phyloP scores from a whole-genome alignment of 768 basidiomycete genomes.

The Tricholomella constricta region DNA sequence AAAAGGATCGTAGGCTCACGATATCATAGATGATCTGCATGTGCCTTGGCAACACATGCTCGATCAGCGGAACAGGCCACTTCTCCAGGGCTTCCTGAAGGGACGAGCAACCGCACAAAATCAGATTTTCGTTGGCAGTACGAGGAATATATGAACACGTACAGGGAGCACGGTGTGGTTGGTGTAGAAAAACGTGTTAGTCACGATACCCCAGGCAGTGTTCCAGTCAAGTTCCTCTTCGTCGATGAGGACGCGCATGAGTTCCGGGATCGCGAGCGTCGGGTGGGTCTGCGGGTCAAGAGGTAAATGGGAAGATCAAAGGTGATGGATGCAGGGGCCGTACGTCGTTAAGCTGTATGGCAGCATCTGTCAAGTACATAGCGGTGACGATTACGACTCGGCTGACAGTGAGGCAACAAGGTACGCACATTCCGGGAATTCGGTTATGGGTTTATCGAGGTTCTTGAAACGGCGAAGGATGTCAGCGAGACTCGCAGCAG shows the following conservation, averaged over 20 bases:
- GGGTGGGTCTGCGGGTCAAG: slow-evolving; percentile 74
- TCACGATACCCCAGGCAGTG: slow-evolving; percentile 85
- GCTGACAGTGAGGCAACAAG: too few species aligned
- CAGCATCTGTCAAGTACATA: slow-evolving; percentile 68
- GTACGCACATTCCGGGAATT: slow-evolving; percentile 78
- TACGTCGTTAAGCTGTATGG: slow-evolving; percentile 95
- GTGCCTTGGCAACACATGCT: slow-evolving; percentile 84
- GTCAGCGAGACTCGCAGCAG: slow-evolving; percentile 83
- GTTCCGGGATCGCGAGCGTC: slow-evolving; percentile 91
- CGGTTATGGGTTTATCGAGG: slow-evolving; percentile 72
- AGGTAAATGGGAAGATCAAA: not conserved
- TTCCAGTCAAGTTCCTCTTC: slow-evolving; percentile 90
- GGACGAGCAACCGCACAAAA: not conserved
- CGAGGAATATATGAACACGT: slow-evolving; percentile 25
- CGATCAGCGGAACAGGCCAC: slow-evolving; percentile 88
- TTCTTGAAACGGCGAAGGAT: slow-evolving; percentile 94
- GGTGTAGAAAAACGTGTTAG: slow-evolving; percentile 92
- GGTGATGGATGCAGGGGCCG: slow-evolving; percentile 15
- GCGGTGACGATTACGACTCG: too few species aligned
- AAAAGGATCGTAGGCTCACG: slow-evolving; percentile 42
- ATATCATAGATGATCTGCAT: slow-evolving; percentile 94
- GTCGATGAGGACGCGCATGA: slow-evolving; percentile 90
- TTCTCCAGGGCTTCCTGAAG: slow-evolving; percentile 90
- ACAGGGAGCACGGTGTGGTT: slow-evolving; percentile 94
- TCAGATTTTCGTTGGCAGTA: not conserved